Evolutionary conservation across 108 stramenopile species (phyloP).

Genomic region (Skeletonema tropicum): DNA sequence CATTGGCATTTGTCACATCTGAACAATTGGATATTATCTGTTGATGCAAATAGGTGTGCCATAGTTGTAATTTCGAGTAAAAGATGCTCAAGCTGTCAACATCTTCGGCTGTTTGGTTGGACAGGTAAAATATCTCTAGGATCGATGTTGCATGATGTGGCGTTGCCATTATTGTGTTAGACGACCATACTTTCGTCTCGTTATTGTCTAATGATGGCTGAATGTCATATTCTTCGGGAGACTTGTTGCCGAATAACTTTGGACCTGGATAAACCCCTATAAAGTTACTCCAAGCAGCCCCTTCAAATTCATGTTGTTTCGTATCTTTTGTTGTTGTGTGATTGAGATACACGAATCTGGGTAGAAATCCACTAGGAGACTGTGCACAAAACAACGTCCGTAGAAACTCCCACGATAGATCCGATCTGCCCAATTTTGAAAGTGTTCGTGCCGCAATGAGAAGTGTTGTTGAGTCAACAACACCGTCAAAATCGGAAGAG

Average conservation of each 20-base stretch:
- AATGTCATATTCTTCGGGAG: not conserved
- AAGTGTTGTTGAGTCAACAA: slow-evolving; percentile 41
- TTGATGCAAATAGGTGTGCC: slow-evolving; percentile 43
- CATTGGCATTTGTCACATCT: not conserved
- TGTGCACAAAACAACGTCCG: slow-evolving; percentile 41
- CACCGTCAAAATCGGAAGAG: slow-evolving; percentile 13
- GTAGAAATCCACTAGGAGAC: slow-evolving; percentile 47
- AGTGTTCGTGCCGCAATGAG: slow-evolving; percentile 47
- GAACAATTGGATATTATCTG: slow-evolving; percentile 24
- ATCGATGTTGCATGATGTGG: slow-evolving; percentile 46
- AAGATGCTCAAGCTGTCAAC: slow-evolving; percentile 26
- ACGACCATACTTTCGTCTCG: slow-evolving; percentile 31
- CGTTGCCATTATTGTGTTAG: slow-evolving; percentile 39
- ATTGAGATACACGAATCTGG: slow-evolving; percentile 38
- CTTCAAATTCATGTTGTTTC: slow-evolving; percentile 7
- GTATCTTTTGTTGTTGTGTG: slow-evolving; percentile 9
- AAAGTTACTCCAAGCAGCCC: slow-evolving; percentile 31
- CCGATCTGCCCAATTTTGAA: slow-evolving; percentile 45
- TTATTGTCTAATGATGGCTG: not conserved
- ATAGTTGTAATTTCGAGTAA: slow-evolving; percentile 25
- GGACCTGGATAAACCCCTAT: slow-evolving; percentile 43
- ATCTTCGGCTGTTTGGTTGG: slow-evolving; percentile 44
- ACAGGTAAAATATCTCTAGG: slow-evolving; percentile 47
- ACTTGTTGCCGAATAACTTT: slow-evolving; percentile 12
- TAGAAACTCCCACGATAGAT: slow-evolving; percentile 45